A percentile compares a stretch with the other conserved stretches of the same genome.
Evolutionary conservation across 805 yeast genomes (phyloP).

Genomic region (Grigorovia humatica): DNA sequence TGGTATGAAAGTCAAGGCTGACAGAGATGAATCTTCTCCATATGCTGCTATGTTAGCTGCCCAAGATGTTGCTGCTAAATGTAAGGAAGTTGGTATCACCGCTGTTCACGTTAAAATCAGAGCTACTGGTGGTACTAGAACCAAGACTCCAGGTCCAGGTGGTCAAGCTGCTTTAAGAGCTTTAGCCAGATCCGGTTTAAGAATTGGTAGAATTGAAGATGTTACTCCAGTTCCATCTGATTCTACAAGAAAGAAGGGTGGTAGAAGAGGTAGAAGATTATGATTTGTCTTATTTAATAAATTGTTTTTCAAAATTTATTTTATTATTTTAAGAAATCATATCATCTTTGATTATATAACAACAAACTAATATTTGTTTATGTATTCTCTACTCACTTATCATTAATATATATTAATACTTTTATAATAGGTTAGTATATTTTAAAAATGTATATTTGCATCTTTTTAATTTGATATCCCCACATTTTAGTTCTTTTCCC

Average conservation of each 20-base stretch:
- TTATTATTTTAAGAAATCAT: background rate
- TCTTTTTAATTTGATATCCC: background rate
- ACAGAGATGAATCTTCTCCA: slow-evolving; percentile 99
- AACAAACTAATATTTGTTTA: background rate
- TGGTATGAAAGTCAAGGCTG: slow-evolving; percentile 99
- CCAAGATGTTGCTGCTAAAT: slow-evolving; percentile 97
- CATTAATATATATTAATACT: too few relatives aligned
- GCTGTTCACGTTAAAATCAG: slow-evolving; percentile 99
- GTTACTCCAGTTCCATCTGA: slow-evolving; percentile 99
- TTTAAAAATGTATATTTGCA: background rate
- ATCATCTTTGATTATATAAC: background rate
- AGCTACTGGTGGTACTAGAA: slow-evolving; percentile 99
- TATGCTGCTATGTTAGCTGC: slow-evolving; percentile 99
- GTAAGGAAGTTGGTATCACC: slow-evolving; percentile 99
- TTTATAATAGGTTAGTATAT: background rate
- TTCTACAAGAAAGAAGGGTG: slow-evolving; percentile 99
- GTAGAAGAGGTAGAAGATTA: slow-evolving; percentile 99
- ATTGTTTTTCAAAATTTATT: too few relatives aligned
- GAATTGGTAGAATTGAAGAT: slow-evolving; percentile 99
- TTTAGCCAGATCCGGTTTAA: slow-evolving; percentile 98
- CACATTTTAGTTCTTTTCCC: too few relatives aligned
- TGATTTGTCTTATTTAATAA: slow-evolving; percentile 28
- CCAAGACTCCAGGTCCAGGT: slow-evolving; percentile 99
- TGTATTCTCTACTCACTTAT: background rate
- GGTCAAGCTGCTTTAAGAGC: slow-evolving; percentile 99